A percentile compares a stretch with the other conserved stretches of the same genome.
These are phyloP conservation scores for Puccinia novopanici DNA, from an alignment of 1,284 basidiomycete genomes.

Conservation along the genomic window DNA sequence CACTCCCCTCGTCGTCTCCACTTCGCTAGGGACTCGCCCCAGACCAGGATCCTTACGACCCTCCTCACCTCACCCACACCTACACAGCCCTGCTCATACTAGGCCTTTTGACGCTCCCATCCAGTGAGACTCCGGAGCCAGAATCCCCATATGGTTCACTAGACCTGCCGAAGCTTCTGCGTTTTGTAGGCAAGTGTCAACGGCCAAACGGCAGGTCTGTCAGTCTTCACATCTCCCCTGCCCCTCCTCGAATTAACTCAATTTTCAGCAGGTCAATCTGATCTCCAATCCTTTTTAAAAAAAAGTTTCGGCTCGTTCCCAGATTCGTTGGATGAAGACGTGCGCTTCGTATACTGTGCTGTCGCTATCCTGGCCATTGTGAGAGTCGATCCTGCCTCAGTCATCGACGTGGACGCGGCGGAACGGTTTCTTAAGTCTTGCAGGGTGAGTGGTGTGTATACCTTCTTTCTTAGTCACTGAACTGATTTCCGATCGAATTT, in stretches of 20 bases:
- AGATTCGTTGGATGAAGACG: conserved; percentile 69
- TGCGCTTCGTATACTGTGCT: conserved; percentile 84
- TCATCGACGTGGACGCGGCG: conserved; percentile 68
- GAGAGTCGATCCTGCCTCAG: conserved; percentile 70
- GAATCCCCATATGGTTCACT: conserved; percentile 64
- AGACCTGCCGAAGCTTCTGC: conserved; percentile 63
- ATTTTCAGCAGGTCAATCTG: neutral
- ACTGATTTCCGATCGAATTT: too few species aligned
- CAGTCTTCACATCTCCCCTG: neutral
- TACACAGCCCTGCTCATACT: conserved; percentile 81
- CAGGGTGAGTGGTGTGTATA: neutral
- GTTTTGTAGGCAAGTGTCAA: conserved; percentile 73
- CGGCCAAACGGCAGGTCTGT: conserved; percentile 74
- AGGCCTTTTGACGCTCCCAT: conserved; percentile 66
- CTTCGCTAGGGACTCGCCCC: conserved; percentile 44
- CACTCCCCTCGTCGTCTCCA: neutral
- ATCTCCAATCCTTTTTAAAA: too few species aligned
- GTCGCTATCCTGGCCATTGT: conserved; percentile 75
- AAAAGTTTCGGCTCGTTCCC: conserved; percentile 72
- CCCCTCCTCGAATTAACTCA: neutral
- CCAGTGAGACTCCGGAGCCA: conserved; percentile 69
- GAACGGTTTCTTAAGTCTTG: conserved; percentile 65
- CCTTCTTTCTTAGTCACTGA: too few species aligned
- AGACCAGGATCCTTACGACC: conserved; percentile 64
- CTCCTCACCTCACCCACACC: conserved; percentile 73